Base-by-base conservation (phyloP, 371 early-diverging fungal species). In the Ordospora colligata region DNA sequence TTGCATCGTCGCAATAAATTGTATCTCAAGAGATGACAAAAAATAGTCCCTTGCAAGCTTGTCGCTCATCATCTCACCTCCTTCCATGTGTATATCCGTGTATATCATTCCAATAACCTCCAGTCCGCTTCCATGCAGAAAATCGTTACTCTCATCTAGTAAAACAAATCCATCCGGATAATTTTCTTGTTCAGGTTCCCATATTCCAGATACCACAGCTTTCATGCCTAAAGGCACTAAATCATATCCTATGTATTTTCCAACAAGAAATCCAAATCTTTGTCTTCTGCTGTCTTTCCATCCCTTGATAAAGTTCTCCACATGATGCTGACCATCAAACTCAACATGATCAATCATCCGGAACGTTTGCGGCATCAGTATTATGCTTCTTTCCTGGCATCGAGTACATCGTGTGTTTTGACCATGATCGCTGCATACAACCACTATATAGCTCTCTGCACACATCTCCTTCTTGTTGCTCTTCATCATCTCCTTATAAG, bases 341-440 rank as follows among this genome's bases (percentile, higher is more conserved):
- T 96, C 96, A 43, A 98, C 89, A 82, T 97, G 95, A 82, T 98
- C 99, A 2, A 96, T 93, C 89, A 93, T 89, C 63, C 99, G 89
- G 85, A 92, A 97, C 23, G 87, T 83, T 90, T 93, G 82, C 49
- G 70, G 53, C 2, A 45, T 73, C 21, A 77, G 44, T 10, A 54
- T 47, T 40, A 80, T 82, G 45, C 53, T 75, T 40, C 74, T 85
- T 22, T 73, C 73, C 78, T 65, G 1, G 77, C 53, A 80, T 52
- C 45, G 70, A 8, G 46, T 80, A 69, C 81, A 83, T 23, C 46
- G 21, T 69, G 49, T 69, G 63, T 80, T 70, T 11, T 47, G 17
- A 0, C 54, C 42, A 69, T 84, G 85, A 1, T 76, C 74, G 2
- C 19, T 14, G 64, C 79, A 78, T 8, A 25, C 37, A 21, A 44